Conservation (phyloP, 331 rosid genomes). For the Pyrus hybrid region DNA sequence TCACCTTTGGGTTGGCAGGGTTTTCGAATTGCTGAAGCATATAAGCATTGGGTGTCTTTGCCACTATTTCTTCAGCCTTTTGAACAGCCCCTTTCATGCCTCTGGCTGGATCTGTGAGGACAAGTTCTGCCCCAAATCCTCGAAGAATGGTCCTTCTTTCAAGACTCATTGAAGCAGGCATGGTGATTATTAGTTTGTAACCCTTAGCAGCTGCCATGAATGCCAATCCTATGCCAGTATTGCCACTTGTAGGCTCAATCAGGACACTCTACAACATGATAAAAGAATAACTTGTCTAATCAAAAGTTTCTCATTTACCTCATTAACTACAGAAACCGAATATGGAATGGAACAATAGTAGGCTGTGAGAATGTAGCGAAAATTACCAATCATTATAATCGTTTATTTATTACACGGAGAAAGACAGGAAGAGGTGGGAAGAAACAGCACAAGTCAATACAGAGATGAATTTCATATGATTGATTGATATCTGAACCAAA, state of each 20-base stretch:
- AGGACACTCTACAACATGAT: slow-evolving; percentile 35
- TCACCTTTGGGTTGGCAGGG: slow-evolving; percentile 88
- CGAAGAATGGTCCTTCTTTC: slow-evolving; percentile 77
- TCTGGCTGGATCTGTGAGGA: slow-evolving; percentile 79
- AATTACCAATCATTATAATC: not conserved
- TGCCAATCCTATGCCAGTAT: slow-evolving; percentile 90
- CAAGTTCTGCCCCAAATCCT: slow-evolving; percentile 85
- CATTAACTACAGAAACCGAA: not conserved
- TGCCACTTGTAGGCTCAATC: slow-evolving; percentile 86
- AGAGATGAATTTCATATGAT: not conserved
- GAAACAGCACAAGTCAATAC: not conserved
- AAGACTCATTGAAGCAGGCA: slow-evolving; percentile 92
- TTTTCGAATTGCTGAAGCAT: slow-evolving; percentile 86
- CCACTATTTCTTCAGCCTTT: slow-evolving; percentile 73
- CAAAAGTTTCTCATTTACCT: slow-evolving; percentile 3
- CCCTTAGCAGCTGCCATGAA: slow-evolving; percentile 93
- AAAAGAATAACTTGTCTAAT: slow-evolving; percentile 1
- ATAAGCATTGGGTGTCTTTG: slow-evolving; percentile 68
- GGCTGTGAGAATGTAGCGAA: not conserved
- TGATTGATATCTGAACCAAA: not conserved
- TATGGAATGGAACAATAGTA: not conserved
- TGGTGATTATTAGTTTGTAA: slow-evolving; percentile 65
- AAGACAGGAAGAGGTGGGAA: no score
- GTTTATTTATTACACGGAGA: not conserved
- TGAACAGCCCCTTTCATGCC: slow-evolving; percentile 85